Evolutionary conservation across 352 stramenopile genomes (phyloP).

Genomic region (Plasmopara muralis): DNA sequence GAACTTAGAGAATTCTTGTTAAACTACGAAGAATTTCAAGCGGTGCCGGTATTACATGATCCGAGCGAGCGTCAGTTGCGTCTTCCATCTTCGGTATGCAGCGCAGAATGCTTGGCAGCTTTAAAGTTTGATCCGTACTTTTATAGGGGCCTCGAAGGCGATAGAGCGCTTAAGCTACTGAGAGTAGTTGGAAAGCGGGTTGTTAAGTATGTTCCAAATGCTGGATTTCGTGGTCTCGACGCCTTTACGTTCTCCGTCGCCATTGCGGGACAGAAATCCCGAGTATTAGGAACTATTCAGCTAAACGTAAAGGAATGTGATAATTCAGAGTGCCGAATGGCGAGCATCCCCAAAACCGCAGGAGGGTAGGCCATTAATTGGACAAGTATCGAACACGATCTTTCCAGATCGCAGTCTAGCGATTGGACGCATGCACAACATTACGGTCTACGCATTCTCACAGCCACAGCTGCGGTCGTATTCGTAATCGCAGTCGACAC

Average conservation of each 20-base stretch:
- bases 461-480: too few species aligned
- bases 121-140: slow-evolving; percentile 57
- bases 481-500: too few species aligned
- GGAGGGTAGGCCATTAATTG: too few species aligned
- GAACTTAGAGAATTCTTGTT: slow-evolving; percentile 44
- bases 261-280: slow-evolving; percentile 35
- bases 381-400: too few species aligned
- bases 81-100: slow-evolving; percentile 43
- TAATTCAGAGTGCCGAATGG: slow-evolving; percentile 32
- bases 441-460: too few species aligned
- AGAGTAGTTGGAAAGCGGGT: slow-evolving; percentile 32
- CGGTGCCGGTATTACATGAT: slow-evolving; percentile 45
- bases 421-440: too few species aligned
- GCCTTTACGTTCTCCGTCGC: slow-evolving; percentile 54
- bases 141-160: slow-evolving; percentile 34
- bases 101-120: slow-evolving; percentile 33
- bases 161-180: slow-evolving; percentile 43
- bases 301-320: slow-evolving; percentile 50
- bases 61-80: slow-evolving; percentile 46
- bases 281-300: slow-evolving; percentile 46
- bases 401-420: too few species aligned
- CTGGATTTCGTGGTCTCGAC: slow-evolving; percentile 43
- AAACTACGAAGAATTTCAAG: slow-evolving; percentile 34
- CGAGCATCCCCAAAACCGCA: slow-evolving; percentile 4
- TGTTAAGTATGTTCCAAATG: slow-evolving; percentile 54